A percentile compares a stretch with the other conserved stretches of the same genome.
These are phyloP conservation scores for Coemansia sp. DNA, from an alignment of 371 early-diverging fungal genomes.

Conservation along the genomic window DNA sequence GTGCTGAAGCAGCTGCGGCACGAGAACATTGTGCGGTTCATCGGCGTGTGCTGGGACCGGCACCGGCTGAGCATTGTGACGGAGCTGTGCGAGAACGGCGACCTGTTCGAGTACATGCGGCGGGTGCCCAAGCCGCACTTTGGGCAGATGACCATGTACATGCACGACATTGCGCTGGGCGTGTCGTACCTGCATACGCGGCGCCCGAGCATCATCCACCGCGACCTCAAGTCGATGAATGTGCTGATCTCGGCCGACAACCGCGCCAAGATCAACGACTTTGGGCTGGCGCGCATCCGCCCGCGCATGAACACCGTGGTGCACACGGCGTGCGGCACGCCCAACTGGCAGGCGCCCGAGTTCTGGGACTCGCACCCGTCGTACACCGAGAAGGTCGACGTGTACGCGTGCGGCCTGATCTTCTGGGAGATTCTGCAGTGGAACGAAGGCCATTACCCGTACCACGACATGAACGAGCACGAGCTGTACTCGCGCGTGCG, in stretches of 20 bases:
- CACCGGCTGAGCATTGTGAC: conserved; percentile 72
- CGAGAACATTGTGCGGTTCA: conserved; percentile 74
- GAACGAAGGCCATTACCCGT: conserved; percentile 71
- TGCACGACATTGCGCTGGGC: conserved; percentile 81
- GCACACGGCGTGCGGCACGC: conserved; percentile 75
- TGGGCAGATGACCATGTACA: conserved; percentile 64
- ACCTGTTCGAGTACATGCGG: conserved; percentile 74
- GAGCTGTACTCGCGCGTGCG: conserved; percentile 63
- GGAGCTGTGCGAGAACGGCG: conserved; percentile 73
- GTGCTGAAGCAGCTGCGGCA: conserved; percentile 78
- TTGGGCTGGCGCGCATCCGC: conserved; percentile 74
- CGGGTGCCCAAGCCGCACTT: conserved; percentile 63
- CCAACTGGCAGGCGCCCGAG: conserved; percentile 83
- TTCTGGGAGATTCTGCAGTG: conserved; percentile 81
- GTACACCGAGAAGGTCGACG: conserved; percentile 73
- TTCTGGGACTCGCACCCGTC: conserved; percentile 70
- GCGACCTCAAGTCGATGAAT: conserved; percentile 88
- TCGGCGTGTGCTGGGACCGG: conserved; percentile 67
- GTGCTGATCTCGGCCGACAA: conserved; percentile 67
- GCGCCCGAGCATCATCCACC: conserved; percentile 62
- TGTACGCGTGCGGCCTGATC: conserved; percentile 72
- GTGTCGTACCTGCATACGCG: conserved; percentile 68
- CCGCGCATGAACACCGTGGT: conserved; percentile 64
- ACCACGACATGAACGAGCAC: conserved; percentile 65
- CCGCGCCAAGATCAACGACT: conserved; percentile 78